Percentiles rank a stretch among this genome's conserved stretches.
Conservation (phyloP, 116 monocot genomes). For the Posidonia oceanica region DNA sequence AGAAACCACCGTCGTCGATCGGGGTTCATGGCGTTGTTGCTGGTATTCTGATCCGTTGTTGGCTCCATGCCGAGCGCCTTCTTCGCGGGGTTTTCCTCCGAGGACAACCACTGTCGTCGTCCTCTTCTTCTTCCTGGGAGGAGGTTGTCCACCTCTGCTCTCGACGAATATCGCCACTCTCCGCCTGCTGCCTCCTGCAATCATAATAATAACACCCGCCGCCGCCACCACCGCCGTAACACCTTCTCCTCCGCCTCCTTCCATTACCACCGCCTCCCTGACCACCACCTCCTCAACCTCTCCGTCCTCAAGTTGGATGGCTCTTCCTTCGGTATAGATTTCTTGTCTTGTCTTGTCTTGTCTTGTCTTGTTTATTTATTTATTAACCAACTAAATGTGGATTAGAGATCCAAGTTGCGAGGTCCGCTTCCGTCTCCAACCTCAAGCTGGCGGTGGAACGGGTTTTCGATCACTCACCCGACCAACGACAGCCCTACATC, state of each 20-base stretch:
- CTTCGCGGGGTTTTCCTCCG: not conserved
- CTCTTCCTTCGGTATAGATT: constrained; percentile 17
- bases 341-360: not conserved
- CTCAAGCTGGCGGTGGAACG: constrained; percentile 15
- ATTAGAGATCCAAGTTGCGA: constrained; percentile 15
- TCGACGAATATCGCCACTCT: no score
- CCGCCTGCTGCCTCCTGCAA: no score
- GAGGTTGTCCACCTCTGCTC: not conserved
- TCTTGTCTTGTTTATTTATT: not conserved
- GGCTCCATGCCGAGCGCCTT: not conserved
- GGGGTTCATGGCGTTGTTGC: no score
- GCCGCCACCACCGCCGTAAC: constrained; percentile 3
- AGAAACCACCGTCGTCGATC: no score
- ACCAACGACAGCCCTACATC: constrained; percentile 5
- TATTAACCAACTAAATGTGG: not conserved
- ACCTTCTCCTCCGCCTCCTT: constrained; percentile 6
- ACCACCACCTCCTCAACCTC: constrained; percentile 12
- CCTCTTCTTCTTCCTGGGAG: not conserved
- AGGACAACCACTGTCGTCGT: not conserved
- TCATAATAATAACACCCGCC: no score
- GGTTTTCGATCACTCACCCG: constrained; percentile 3
- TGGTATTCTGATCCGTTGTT: no score
- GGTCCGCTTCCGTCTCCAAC: constrained; percentile 7
- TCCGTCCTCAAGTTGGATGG: constrained; percentile 18
- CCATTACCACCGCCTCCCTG: constrained; percentile 7